These are phyloP conservation scores for Alternaria sp. DNA, from an alignment of 2,329 filamentous ascomycete genomes.

Conservation along the genomic window DNA sequence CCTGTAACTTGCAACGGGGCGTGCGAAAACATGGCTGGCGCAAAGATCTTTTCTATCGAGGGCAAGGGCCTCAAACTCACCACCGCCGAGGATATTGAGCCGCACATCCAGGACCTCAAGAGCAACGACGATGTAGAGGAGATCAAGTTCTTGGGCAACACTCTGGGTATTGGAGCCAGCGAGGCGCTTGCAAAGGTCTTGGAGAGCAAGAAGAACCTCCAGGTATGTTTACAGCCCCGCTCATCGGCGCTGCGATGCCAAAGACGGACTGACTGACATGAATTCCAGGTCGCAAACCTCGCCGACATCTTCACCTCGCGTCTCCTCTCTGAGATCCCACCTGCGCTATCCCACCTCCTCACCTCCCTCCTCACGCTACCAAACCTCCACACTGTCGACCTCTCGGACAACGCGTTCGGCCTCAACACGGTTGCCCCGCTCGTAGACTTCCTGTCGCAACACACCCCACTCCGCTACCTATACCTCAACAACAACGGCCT, in stretches of 20 bases:
- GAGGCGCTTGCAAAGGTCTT: constrained; percentile 84
- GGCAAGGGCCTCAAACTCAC: constrained; percentile 92
- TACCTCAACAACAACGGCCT: constrained; percentile 99
- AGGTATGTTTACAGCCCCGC: constrained; percentile 56
- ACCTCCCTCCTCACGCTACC: constrained; percentile 85
- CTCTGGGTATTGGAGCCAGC: constrained; percentile 86
- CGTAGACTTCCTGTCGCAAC: constrained; percentile 86
- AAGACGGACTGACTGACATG: constrained; percentile 13
- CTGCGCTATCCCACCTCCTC: constrained; percentile 83
- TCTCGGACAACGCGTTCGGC: constrained; percentile 98
- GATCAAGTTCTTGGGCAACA: constrained; percentile 88
- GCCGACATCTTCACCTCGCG: constrained; percentile 98
- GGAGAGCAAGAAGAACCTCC: constrained; percentile 80
- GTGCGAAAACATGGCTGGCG: constrained; percentile 49
- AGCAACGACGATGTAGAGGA: constrained; percentile 80
- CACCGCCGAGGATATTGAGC: constrained; percentile 82
- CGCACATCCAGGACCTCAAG: constrained; percentile 78
- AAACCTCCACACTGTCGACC: constrained; percentile 87
- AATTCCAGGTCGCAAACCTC: constrained; percentile 75
- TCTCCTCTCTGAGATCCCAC: constrained; percentile 90
- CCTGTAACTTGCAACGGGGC: neutral
- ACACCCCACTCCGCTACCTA: constrained; percentile 89
- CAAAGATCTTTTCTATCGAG: constrained; percentile 85
- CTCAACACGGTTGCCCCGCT: constrained; percentile 93
- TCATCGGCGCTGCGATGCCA: neutral